Evolutionary conservation across 2,329 filamentous ascomycete species (phyloP).

Genomic region (Monosporascus ibericus): DNA sequence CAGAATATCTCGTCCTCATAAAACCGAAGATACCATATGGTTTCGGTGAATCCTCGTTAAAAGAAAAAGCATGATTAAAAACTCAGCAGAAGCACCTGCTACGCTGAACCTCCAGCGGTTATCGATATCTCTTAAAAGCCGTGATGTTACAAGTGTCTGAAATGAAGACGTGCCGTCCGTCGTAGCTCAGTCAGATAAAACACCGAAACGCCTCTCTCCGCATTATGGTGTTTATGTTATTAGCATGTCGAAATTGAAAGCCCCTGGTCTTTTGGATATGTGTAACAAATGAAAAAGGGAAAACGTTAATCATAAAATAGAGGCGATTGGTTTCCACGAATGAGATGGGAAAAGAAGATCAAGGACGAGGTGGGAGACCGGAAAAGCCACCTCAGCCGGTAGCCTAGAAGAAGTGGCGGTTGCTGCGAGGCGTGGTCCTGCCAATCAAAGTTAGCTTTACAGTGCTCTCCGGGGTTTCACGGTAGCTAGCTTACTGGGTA

Average conservation of each 20-base stretch:
- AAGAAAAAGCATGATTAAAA: too few relatives aligned
- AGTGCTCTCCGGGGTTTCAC: too few relatives aligned
- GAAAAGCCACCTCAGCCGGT: neutral
- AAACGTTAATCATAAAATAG: conserved; percentile 23
- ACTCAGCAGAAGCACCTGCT: too few relatives aligned
- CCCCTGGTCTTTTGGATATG: neutral
- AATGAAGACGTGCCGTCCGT: neutral
- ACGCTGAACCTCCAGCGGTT: too few relatives aligned
- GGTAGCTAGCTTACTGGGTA: conserved; percentile 40
- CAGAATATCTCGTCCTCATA: conserved; percentile 2
- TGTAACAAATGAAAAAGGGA: conserved; percentile 1
- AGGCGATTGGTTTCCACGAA: neutral
- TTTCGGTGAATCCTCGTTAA: neutral
- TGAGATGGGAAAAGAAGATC: conserved; percentile 4
- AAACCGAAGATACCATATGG: conserved; percentile 3
- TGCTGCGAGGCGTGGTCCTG: conserved; percentile 41
- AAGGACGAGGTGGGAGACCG: conserved; percentile 1
- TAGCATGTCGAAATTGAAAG: neutral
- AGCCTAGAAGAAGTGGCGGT: conserved; percentile 29
- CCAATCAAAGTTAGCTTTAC: conserved; percentile 11
- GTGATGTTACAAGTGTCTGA: neutral
- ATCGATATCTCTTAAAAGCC: too few relatives aligned
- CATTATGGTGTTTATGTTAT: conserved; percentile 16
- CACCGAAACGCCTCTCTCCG: conserved; percentile 13
- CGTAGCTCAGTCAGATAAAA: conserved; percentile 1